Evolutionary conservation across 345 rosid genomes (phyloP).

Genomic region (Aegle marmelos): DNA sequence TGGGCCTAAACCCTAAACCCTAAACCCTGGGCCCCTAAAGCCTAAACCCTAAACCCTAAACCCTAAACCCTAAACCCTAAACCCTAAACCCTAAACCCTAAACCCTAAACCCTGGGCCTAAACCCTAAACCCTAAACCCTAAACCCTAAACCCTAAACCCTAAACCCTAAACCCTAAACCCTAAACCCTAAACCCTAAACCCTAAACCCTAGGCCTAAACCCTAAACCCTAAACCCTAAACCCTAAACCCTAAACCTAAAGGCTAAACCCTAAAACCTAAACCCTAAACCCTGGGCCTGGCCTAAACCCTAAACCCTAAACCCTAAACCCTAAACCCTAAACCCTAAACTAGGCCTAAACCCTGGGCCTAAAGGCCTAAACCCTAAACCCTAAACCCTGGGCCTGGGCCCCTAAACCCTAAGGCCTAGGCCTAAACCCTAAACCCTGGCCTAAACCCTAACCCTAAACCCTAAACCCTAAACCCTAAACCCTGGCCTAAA

Average conservation of each 20-base stretch:
- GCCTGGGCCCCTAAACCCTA: background rate
- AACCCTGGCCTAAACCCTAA: background rate
- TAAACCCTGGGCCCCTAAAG: conserved; percentile 3
- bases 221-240: too few species aligned
- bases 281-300: conserved; percentile 12
- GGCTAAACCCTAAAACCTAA: conserved; percentile 14
- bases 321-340: conserved; percentile 8
- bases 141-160: conserved; percentile 1
- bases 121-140: background rate
- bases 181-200: too few species aligned
- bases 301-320: background rate
- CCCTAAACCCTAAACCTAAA: too few species aligned
- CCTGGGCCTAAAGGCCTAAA: too few species aligned
- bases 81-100: background rate
- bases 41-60: conserved; percentile 14
- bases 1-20: conserved; percentile 18
- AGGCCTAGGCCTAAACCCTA: too few species aligned
- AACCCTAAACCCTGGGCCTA: background rate
- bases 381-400: conserved; percentile 10
- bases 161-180: too few species aligned
- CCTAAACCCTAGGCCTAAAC: too few species aligned
- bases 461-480: conserved; percentile 14
- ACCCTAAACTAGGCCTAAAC: too few species aligned
- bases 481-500: conserved; percentile 11
- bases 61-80: conserved; percentile 17